These are phyloP conservation scores for Tripterygium wilfordii DNA, from an alignment of 177 flowering plant species.

Conservation along the genomic window DNA sequence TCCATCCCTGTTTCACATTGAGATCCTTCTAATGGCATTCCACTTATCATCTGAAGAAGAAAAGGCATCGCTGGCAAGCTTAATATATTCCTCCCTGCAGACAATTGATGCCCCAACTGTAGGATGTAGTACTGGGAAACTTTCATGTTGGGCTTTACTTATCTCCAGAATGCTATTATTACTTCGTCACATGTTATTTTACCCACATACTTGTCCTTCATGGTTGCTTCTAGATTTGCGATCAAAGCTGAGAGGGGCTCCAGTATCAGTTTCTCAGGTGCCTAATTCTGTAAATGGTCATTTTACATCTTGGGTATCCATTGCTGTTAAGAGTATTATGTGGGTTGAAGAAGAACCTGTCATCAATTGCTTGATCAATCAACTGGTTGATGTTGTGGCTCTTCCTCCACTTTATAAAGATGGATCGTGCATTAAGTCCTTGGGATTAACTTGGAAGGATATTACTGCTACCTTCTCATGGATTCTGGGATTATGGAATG, in stretches of 20 bases:
- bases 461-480: constrained; percentile 40
- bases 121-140: constrained; percentile 30
- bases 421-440: constrained; percentile 24
- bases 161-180: constrained; percentile 79
- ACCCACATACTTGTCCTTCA: constrained; percentile 59
- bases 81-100: constrained; percentile 46
- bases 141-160: constrained; percentile 81
- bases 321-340: constrained; percentile 37
- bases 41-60: constrained; percentile 69
- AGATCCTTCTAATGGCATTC: constrained; percentile 84
- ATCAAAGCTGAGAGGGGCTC: constrained; percentile 62
- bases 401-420: constrained; percentile 40
- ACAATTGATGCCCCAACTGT: constrained; percentile 32
- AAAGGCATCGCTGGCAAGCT: constrained; percentile 46
- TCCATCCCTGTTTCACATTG: constrained; percentile 73
- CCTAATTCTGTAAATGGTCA: constrained; percentile 23
- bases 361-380: constrained; percentile 41
- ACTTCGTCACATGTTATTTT: constrained; percentile 72
- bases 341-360: constrained; percentile 40
- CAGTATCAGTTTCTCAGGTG: constrained; percentile 17
- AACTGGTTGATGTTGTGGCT: constrained; percentile 54
- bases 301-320: constrained; percentile 54
- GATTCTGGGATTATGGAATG: constrained; percentile 73
- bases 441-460: constrained; percentile 51
- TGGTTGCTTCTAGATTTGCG: constrained; percentile 59